These are phyloP conservation scores for Leccinum longicurvipes DNA, from an alignment of 768 basidiomycete species.

Conservation along the genomic window DNA sequence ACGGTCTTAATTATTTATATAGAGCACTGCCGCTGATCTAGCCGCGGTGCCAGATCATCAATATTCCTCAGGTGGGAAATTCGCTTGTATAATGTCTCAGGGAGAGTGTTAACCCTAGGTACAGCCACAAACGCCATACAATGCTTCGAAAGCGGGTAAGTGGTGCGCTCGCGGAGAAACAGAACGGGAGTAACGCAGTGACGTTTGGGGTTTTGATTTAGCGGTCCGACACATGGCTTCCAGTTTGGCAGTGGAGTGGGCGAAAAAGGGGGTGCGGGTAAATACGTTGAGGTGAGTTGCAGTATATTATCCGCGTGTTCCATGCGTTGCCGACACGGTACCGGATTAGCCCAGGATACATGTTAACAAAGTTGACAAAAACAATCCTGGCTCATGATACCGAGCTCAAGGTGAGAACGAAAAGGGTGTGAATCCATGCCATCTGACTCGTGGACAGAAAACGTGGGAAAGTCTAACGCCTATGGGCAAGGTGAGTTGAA, in stretches of 20 bases:
- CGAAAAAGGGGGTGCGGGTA: conserved; percentile 81
- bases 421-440: neutral
- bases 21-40: conserved; percentile 2
- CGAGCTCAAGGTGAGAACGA: conserved; percentile 61
- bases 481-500: conserved; percentile 64
- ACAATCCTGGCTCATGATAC: conserved; percentile 73
- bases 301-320: neutral
- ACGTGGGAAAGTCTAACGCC: conserved; percentile 85
- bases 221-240: conserved; percentile 94
- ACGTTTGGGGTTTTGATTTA: conserved; percentile 25
- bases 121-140: conserved; percentile 90
- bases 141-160: conserved; percentile 88
- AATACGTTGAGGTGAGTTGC: conserved; percentile 65
- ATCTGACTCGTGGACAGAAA: conserved; percentile 42
- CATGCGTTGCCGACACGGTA: neutral
- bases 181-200: neutral
- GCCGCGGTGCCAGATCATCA: conserved; percentile 59
- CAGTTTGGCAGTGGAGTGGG: conserved; percentile 95
- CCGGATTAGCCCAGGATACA: conserved; percentile 81
- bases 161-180: neutral
- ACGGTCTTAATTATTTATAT: conserved; percentile 23
- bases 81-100: neutral
- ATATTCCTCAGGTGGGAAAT: conserved; percentile 72
- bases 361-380: conserved; percentile 86
- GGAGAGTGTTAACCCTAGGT: neutral